These are phyloP conservation scores for Suillus occidentalis DNA, from an alignment of 768 basidiomycete species.

Conservation along the genomic window DNA sequence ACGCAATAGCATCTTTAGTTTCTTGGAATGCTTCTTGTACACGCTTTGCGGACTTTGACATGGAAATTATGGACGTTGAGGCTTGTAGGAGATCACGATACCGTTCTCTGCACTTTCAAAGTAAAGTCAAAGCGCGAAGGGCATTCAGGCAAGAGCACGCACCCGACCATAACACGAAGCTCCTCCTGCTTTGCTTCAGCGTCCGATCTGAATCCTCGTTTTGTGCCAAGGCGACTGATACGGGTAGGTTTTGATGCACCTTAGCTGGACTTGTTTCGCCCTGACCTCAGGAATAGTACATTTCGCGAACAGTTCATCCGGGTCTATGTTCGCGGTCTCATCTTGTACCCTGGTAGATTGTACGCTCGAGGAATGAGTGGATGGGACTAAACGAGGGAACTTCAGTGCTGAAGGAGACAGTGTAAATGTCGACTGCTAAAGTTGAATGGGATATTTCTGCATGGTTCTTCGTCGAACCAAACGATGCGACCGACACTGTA, in stretches of 20 bases:
- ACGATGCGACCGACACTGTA: conserved; percentile 31
- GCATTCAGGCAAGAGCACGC: conserved; percentile 38
- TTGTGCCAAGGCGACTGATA: conserved; percentile 9
- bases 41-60: conserved; percentile 64
- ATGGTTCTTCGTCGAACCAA: conserved; percentile 20
- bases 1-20: conserved; percentile 51
- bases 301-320: conserved; percentile 75
- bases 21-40: conserved; percentile 67
- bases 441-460: conserved; percentile 12
- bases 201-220: conserved; percentile 51
- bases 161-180: conserved; percentile 90
- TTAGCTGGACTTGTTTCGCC: conserved; percentile 62
- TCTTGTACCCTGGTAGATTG: conserved; percentile 17
- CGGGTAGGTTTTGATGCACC: conserved; percentile 40
- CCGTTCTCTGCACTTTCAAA: conserved; percentile 77
- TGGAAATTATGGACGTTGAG: conserved; percentile 79
- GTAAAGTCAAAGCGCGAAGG: conserved; percentile 33
- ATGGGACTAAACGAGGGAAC: conserved; percentile 11
- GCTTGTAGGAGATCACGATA: conserved; percentile 87
- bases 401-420: conserved; percentile 15
- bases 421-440: conserved; percentile 5
- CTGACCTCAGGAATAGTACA: conserved; percentile 73
- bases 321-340: conserved; percentile 41
- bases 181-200: conserved; percentile 89
- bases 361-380: conserved; percentile 9